Evolutionary conservation across 768 basidiomycete genomes (phyloP), one percentile per base, ranked within the genome.

Genomic region (Mycena chlorophos): DNA sequence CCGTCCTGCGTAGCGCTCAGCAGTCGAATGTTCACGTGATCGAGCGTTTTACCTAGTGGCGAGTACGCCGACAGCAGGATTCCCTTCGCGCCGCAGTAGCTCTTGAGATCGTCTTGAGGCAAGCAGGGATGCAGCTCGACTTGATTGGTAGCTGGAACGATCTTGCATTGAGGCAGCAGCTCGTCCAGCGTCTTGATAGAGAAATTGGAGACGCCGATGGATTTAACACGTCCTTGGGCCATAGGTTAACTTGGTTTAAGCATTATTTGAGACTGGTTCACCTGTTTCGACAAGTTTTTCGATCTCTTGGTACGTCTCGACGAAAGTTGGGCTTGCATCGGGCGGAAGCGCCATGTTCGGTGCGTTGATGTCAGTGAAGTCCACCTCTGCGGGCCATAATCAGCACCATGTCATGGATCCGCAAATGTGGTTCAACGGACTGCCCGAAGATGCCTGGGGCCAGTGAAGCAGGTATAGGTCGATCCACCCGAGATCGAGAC

Each of bases 41-140:
- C 37, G 27, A 12, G 51, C 39, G 52, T 56, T 52, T 34, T 26
- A 69, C 79, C 78, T 25, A 80, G 66, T 3, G 80, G 81, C 13
- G 75, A 76, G 67, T 82, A 83, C 3, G 81, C 82, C 20, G 80
- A 77, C 49, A 83, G 59, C 13, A 78, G 61, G 56, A 86, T 84
- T 23, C 75, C 78, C 50, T 77, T 75, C 17, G 63, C 61, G 19
- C 75, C 69, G 67, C 83, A 85, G 65, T 74, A 85, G 22, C 70
- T 65, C 52, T 76, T 67, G 23, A 85, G 70, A 23, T 80, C 78
- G 42, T 69, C 65, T 63, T 83, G 78, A 2, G 82, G 80, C 27
- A 81, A 74, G 64, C 76, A 83, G 1, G 83, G 84, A 63, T 87
- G 86, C 14, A 79, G 56, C 68, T 79, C 77, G 22, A 81, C 78